A percentile compares a stretch with the other conserved stretches of the same genome.
Evolutionary conservation across 2,329 filamentous ascomycete species (phyloP).

Genomic region (Trichoderma sp.): DNA sequence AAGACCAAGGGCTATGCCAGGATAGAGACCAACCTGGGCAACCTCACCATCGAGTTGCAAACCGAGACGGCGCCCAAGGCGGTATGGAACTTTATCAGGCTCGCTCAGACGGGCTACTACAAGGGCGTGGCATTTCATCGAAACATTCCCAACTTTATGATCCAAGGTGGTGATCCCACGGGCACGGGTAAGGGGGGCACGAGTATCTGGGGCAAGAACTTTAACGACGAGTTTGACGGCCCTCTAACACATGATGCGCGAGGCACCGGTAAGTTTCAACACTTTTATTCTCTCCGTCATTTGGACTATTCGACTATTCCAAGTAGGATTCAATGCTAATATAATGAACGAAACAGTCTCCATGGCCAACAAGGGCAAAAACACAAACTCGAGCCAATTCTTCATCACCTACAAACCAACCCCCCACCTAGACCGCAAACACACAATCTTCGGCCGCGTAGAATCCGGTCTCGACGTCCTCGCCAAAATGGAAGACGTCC

Average conservation of each 20-base stretch:
- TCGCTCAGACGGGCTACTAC: constrained; percentile 90
- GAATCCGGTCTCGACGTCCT: constrained; percentile 74
- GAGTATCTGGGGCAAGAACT: constrained; percentile 92
- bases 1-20: constrained; percentile 89
- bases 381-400: constrained; percentile 93
- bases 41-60: constrained; percentile 83
- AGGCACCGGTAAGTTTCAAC: constrained; percentile 53
- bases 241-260: constrained; percentile 78
- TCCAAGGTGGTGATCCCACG: constrained; percentile 92
- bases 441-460: constrained; percentile 91
- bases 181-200: constrained; percentile 88
- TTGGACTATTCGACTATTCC: too few relatives aligned
- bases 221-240: constrained; percentile 89
- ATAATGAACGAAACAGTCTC: constrained; percentile 43
- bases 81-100: constrained; percentile 93
- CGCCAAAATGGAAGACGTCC: constrained; percentile 70
- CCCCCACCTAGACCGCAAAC: constrained; percentile 87
- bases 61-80: constrained; percentile 89
- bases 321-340: not conserved
- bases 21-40: constrained; percentile 81
- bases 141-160: constrained; percentile 96
- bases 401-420: constrained; percentile 88
- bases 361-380: constrained; percentile 99
- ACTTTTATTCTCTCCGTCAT: not conserved
- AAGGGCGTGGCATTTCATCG: constrained; percentile 80